Base-by-base conservation (phyloP, 768 basidiomycete genomes). In the Phanerochaete carnosa region DNA sequence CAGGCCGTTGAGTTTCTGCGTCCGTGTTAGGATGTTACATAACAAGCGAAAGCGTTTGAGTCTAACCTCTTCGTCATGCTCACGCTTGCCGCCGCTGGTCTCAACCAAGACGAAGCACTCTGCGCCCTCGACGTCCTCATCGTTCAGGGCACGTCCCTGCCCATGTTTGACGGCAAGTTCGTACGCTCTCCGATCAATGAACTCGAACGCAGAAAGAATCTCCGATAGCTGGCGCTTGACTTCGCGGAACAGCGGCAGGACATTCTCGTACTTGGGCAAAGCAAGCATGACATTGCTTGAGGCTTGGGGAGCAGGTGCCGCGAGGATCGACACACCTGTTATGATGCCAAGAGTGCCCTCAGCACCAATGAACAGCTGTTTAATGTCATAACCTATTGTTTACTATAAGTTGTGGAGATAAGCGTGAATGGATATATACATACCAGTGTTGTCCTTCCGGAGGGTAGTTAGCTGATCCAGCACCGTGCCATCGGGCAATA, bases 201-300 rank as follows among this genome's bases (percentile, higher is more conserved):
- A 98, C 74, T 99, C 96, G 74, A 98, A 98, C 0, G 97, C 96
- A 8, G 94, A 95, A 29, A 99, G 83, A 62, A 98, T 95, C 76
- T 99, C 96, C 12, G 94, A 94, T 7, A 98, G 76, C 63, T 92
- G 85, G 9, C 79, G 79, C 67, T 94, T 94, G 54, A 90, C 89
- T 64, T 81, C 85, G 70, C 87, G 84, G 75, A 88, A 98, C 23
- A 98, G 80, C 1, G 90, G 90, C 45, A 92, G 85, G 12, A 99
- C 89, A 63, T 90, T 92, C 55, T 89, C 85, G 72, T 94, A 98
- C 28, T 84, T 85, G 6, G 94, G 89, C 2, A 97, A 81, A 3
- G 94, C 93, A 51, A 99, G 83, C 64, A 99, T 89, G 64, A 95
- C 87, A 68, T 97, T 96, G 73, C 92, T 95, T 55, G 90, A 87